A percentile compares a stretch with the other conserved stretches of the same genome.
Conservation (phyloP, 371 early-diverging fungal species). For the Fennellomyces sp. region DNA sequence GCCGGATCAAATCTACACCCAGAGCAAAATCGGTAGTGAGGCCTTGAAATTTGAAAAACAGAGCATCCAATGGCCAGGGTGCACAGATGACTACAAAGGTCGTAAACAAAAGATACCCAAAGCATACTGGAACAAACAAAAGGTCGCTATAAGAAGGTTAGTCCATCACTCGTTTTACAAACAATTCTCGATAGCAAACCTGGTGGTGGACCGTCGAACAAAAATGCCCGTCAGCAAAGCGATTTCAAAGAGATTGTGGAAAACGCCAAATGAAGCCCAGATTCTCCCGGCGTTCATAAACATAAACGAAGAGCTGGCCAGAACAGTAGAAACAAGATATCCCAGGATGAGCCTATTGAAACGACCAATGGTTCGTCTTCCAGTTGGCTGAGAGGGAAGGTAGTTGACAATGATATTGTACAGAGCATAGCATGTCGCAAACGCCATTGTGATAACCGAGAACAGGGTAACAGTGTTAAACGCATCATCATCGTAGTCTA, state of each 20-base stretch:
- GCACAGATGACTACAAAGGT: conserved; percentile 33
- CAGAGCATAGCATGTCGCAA: not conserved
- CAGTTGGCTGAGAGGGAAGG: conserved; percentile 8
- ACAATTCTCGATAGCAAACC: not conserved
- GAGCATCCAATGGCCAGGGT: conserved; percentile 53
- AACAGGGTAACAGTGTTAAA: conserved; percentile 26
- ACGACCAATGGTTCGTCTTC: not conserved
- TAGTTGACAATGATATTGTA: not conserved
- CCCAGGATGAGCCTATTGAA: conserved; percentile 35
- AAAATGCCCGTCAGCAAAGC: conserved; percentile 26
- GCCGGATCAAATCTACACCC: conserved; percentile 35
- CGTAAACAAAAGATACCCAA: conserved; percentile 30
- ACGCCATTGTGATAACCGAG: conserved; percentile 17
- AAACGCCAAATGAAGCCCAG: conserved; percentile 51
- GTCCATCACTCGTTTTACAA: not conserved
- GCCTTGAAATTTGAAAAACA: conserved; percentile 57
- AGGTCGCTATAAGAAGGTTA: conserved; percentile 20
- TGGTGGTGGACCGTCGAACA: conserved; percentile 15
- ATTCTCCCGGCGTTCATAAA: conserved; percentile 52
- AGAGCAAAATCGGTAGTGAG: conserved; percentile 51
- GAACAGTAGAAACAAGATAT: conserved; percentile 43
- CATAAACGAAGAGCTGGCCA: conserved; percentile 36
- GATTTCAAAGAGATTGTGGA: conserved; percentile 52
- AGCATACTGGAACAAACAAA: conserved; percentile 32
- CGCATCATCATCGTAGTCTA: conserved; percentile 24